Conservation (phyloP, 768 basidiomycete species). For the Tephrocybe sp. region DNA sequence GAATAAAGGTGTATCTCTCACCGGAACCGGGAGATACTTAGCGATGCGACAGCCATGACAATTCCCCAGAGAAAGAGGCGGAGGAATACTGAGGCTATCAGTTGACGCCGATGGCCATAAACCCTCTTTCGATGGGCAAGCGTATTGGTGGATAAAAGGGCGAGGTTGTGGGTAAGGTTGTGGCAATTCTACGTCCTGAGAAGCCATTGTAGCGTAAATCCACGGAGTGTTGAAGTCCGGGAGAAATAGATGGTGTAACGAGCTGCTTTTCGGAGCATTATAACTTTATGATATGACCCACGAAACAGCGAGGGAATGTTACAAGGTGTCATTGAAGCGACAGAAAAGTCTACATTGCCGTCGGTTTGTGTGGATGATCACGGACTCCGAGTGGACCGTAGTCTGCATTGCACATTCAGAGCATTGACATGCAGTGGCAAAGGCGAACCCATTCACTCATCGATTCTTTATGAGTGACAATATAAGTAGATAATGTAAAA, state of each 20-base stretch:
- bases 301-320: neutral
- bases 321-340: neutral
- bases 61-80: neutral
- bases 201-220: conserved; percentile 30
- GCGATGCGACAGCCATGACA: conserved; percentile 7
- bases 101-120: conserved; percentile 6
- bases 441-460: neutral
- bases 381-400: neutral
- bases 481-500: too few species aligned
- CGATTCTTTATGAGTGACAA: neutral
- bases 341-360: neutral
- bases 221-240: neutral
- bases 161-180: conserved; percentile 25
- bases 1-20: neutral
- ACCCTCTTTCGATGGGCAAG: conserved; percentile 4
- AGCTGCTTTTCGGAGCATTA: neutral
- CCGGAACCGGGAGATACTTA: neutral
- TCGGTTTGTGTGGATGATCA: neutral
- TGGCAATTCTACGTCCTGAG: conserved; percentile 41
- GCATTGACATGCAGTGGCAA: too few species aligned
- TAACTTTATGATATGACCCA: neutral
- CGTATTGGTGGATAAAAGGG: conserved; percentile 3
- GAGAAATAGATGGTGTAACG: neutral
- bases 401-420: too few species aligned
- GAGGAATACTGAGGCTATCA: conserved; percentile 5